A percentile compares a stretch with the other conserved stretches of the same genome.
Evolutionary conservation across 2,329 filamentous ascomycete species (phyloP).

Genomic region (Xylariaceae sp.): DNA sequence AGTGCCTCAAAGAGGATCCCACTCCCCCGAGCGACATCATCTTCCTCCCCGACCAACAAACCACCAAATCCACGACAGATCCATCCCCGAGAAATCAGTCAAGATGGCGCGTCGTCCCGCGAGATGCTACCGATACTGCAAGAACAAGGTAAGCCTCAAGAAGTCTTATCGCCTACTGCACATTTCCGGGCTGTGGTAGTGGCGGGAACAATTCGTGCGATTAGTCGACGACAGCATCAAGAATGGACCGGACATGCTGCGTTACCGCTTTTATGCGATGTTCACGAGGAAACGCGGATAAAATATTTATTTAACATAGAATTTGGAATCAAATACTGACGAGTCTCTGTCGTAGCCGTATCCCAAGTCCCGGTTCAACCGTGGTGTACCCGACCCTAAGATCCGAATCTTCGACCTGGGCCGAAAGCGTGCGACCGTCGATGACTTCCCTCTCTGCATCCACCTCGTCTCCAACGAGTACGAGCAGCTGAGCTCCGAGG

Average conservation of each 20-base stretch:
- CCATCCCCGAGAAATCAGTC: constrained; percentile 53
- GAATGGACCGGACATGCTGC: too few species aligned
- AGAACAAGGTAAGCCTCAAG: constrained; percentile 87
- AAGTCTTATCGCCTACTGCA: too few species aligned
- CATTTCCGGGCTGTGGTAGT: too few species aligned
- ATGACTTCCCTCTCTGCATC: constrained; percentile 98
- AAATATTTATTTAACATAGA: neutral
- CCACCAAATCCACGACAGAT: constrained; percentile 40
- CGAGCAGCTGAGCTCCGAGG: constrained; percentile 99
- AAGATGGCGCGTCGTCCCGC: constrained; percentile 99
- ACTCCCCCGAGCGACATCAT: constrained; percentile 25
- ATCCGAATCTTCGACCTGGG: constrained; percentile 98
- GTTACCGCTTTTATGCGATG: too few species aligned
- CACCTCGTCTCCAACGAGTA: constrained; percentile 99
- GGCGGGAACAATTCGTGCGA: too few species aligned
- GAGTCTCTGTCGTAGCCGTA: constrained; percentile 71
- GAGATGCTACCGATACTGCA: constrained; percentile 99
- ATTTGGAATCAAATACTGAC: constrained; percentile 41
- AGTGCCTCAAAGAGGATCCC: constrained; percentile 28
- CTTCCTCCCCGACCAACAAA: constrained; percentile 29
- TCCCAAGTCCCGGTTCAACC: constrained; percentile 99
- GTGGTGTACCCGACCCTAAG: constrained; percentile 85
- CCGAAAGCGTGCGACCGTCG: constrained; percentile 97
- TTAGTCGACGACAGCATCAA: too few species aligned
- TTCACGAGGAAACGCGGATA: too few species aligned